phyloP scores from a whole-genome alignment of 2,329 filamentous ascomycete genomes.

The Ilyonectria mors-panacis region DNA sequence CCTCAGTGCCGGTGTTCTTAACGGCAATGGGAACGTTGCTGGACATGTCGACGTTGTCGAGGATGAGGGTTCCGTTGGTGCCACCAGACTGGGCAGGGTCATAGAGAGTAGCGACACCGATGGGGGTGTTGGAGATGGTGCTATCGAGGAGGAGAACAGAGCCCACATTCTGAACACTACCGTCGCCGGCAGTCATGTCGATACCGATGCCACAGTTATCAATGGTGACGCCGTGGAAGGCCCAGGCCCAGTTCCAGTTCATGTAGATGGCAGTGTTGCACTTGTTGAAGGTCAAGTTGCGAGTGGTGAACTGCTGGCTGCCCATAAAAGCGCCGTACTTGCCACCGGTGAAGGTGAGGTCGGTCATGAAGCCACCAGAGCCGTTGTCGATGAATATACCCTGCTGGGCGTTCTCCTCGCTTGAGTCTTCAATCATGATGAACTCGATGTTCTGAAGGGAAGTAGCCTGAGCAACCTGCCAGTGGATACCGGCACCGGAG shows the following conservation, averaged over 20 bases:
- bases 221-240: slow-evolving; percentile 82
- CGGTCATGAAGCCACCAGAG: slow-evolving; percentile 86
- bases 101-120: slow-evolving; percentile 85
- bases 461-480: slow-evolving; percentile 89
- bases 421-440: slow-evolving; percentile 80
- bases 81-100: slow-evolving; percentile 68
- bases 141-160: slow-evolving; percentile 85
- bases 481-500: slow-evolving; percentile 81
- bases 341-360: slow-evolving; percentile 88
- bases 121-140: slow-evolving; percentile 79
- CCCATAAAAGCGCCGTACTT: slow-evolving; percentile 84
- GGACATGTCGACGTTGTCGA: slow-evolving; percentile 92
- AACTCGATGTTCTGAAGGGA: slow-evolving; percentile 86
- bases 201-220: slow-evolving; percentile 82
- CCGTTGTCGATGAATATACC: slow-evolving; percentile 91
- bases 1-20: slow-evolving; percentile 67
- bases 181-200: slow-evolving; percentile 79
- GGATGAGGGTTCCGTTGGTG: slow-evolving; percentile 85
- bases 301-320: slow-evolving; percentile 89
- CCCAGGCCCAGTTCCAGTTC: slow-evolving; percentile 95
- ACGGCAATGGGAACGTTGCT: slow-evolving; percentile 78
- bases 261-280: slow-evolving; percentile 88
- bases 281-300: slow-evolving; percentile 85
- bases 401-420: slow-evolving; percentile 76
- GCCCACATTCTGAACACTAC: slow-evolving; percentile 81